These are phyloP conservation scores for Lasiosphaeris hirsuta DNA, from an alignment of 495 filamentous ascomycete genomes.

Conservation along the genomic window DNA sequence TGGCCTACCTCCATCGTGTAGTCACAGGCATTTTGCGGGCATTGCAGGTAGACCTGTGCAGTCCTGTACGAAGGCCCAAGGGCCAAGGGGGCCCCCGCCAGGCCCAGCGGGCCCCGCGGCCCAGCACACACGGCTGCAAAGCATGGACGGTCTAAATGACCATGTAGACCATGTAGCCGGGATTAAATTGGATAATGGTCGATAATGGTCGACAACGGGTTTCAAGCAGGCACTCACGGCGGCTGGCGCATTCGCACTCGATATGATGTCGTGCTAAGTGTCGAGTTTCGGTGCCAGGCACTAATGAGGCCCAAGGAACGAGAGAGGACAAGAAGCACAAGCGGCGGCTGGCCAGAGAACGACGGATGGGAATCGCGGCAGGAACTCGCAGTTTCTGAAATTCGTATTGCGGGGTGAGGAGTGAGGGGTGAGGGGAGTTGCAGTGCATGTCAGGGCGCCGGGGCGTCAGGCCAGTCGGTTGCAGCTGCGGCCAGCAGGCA, in stretches of 20 bases:
- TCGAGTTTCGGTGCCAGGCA: background rate
- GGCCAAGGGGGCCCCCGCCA: too few species aligned
- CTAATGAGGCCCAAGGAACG: slow-evolving; percentile 12
- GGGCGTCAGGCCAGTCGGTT: too few species aligned
- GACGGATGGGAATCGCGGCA: background rate
- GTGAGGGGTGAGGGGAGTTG: background rate
- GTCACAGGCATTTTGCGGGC: too few species aligned
- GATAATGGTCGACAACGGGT: slow-evolving; percentile 8
- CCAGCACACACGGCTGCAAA: slow-evolving; percentile 5
- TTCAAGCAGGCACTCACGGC: slow-evolving; percentile 12
- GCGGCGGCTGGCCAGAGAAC: background rate
- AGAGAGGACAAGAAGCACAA: background rate
- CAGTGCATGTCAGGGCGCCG: background rate
- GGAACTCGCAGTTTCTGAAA: background rate
- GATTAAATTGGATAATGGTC: slow-evolving; percentile 14
- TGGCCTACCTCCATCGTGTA: background rate
- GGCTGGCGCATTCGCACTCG: slow-evolving; percentile 7
- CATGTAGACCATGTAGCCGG: slow-evolving; percentile 17
- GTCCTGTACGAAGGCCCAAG: too few species aligned
- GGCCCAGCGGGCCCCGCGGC: background rate
- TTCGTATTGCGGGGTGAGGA: background rate
- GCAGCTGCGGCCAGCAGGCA: too few species aligned
- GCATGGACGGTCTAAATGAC: slow-evolving; percentile 18
- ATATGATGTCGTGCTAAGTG: slow-evolving; percentile 10
- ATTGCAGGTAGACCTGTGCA: too few species aligned